phyloP scores from a whole-genome alignment of 1,284 basidiomycete species.

The Ustilago esculenta region DNA sequence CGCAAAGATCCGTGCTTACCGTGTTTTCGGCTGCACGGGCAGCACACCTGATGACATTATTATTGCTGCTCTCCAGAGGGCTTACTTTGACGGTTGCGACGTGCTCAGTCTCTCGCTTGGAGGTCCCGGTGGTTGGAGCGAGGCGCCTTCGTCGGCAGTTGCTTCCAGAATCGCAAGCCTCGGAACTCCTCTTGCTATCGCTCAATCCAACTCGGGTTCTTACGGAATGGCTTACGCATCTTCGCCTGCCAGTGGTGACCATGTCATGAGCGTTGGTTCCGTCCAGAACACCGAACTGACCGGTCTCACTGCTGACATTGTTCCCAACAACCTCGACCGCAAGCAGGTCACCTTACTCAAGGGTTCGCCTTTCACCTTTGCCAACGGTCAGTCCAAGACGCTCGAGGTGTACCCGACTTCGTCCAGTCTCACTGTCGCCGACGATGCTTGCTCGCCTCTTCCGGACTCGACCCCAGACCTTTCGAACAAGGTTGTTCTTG shows the following conservation, averaged over 20 bases:
- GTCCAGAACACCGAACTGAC: conserved; percentile 63
- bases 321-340: conserved; percentile 26
- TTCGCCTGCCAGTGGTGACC: conserved; percentile 66
- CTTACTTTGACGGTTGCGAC: conserved; percentile 68
- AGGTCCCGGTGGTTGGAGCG: conserved; percentile 63
- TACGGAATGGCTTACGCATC: conserved; percentile 68
- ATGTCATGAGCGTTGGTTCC: conserved; percentile 62
- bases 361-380: conserved; percentile 46
- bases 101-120: conserved; percentile 76
- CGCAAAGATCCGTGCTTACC: conserved; percentile 65
- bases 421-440: conserved; percentile 38
- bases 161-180: conserved; percentile 37
- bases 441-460: conserved; percentile 49
- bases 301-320: conserved; percentile 41
- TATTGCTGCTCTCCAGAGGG: conserved; percentile 64
- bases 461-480: conserved; percentile 52
- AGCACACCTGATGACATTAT: conserved; percentile 67
- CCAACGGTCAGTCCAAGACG: conserved; percentile 25
- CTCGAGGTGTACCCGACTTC: conserved; percentile 50
- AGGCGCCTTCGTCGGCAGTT: conserved; percentile 38
- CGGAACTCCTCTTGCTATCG: conserved; percentile 52
- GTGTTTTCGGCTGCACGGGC: conserved; percentile 68
- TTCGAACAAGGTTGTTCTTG: conserved; percentile 51
- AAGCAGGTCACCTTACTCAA: conserved; percentile 41
- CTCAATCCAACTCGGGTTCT: conserved; percentile 68